phyloP scores from a whole-genome alignment of 1,284 basidiomycete genomes.

The Fomes fomentarius region DNA sequence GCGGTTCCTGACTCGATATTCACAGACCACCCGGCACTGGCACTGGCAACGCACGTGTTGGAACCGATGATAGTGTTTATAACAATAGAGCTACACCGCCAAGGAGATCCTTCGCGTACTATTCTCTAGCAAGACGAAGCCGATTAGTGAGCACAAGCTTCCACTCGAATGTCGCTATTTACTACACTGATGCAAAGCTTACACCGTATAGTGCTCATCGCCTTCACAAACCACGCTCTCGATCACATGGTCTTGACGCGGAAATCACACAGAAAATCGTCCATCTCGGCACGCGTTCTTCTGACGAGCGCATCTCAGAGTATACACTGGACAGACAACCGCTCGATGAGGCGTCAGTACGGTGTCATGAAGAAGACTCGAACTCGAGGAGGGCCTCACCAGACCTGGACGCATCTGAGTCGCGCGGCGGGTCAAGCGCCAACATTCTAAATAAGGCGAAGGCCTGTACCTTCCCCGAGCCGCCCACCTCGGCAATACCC shows the following conservation, averaged over 20 bases:
- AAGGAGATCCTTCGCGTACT: slow-evolving; percentile 68
- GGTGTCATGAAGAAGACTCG: slow-evolving; percentile 48
- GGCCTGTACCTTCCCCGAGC: slow-evolving; percentile 3
- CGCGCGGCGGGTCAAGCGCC: too few relatives aligned
- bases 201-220: slow-evolving; percentile 72
- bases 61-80: background rate
- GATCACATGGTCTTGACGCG: slow-evolving; percentile 73
- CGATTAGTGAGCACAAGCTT: slow-evolving; percentile 23
- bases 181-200: too few relatives aligned
- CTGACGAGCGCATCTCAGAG: slow-evolving; percentile 58
- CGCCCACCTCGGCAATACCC: too few relatives aligned
- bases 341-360: slow-evolving; percentile 38
- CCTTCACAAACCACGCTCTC: slow-evolving; percentile 78
- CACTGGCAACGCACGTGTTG: too few relatives aligned
- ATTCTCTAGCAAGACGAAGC: slow-evolving; percentile 45
- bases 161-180: too few relatives aligned
- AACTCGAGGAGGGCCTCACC: too few relatives aligned
- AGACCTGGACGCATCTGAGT: too few relatives aligned
- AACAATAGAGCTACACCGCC: slow-evolving; percentile 63
- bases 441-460: slow-evolving; percentile 19
- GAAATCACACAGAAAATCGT: slow-evolving; percentile 63
- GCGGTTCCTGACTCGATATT: too few relatives aligned
- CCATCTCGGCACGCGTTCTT: slow-evolving; percentile 62
- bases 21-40: too few relatives aligned
- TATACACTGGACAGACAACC: slow-evolving; percentile 60